phyloP scores from a whole-genome alignment of 179 eudicot species.

The Nepenthes alata region DNA sequence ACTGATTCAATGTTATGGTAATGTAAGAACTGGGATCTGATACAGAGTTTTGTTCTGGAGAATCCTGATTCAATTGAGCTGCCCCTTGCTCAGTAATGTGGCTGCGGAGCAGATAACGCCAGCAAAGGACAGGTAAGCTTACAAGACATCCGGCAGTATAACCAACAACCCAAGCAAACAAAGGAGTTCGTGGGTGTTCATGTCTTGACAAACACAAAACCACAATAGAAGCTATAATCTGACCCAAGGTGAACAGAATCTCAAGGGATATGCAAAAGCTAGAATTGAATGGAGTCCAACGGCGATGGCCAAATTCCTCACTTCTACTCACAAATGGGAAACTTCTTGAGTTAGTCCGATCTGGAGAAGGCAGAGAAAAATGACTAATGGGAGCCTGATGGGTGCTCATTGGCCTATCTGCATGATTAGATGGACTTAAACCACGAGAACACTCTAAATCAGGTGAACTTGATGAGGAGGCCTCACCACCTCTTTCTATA shows the following conservation, averaged over 20 bases:
- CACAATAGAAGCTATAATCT: constrained; percentile 58
- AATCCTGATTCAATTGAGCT: constrained; percentile 26
- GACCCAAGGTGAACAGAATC: constrained; percentile 48
- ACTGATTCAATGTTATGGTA: constrained; percentile 35
- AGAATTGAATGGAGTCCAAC: constrained; percentile 70
- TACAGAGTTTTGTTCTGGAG: constrained; percentile 26
- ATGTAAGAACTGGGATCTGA: constrained; percentile 43
- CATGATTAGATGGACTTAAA: constrained; percentile 18
- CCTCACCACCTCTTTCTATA: constrained; percentile 38
- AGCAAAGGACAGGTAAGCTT: constrained; percentile 61
- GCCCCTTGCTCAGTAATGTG: constrained; percentile 41
- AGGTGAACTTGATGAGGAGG: constrained; percentile 37
- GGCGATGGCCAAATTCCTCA: constrained; percentile 45
- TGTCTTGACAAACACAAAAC: constrained; percentile 51
- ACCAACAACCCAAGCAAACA: constrained; percentile 77
- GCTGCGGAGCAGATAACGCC: constrained; percentile 67
- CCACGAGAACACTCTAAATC: constrained; percentile 19
- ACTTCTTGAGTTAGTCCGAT: constrained; percentile 24
- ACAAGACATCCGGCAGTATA: constrained; percentile 64
- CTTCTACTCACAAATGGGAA: constrained; percentile 50
- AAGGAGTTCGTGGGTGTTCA: constrained; percentile 70
- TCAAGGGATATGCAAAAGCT: constrained; percentile 62
- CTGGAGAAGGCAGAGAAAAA: constrained; percentile 26
- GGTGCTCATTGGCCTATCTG: constrained; percentile 28
- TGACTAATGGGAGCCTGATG: constrained; percentile 19